phyloP scores from a whole-genome alignment of 768 basidiomycete genomes.

The Leccinellum luteum region DNA sequence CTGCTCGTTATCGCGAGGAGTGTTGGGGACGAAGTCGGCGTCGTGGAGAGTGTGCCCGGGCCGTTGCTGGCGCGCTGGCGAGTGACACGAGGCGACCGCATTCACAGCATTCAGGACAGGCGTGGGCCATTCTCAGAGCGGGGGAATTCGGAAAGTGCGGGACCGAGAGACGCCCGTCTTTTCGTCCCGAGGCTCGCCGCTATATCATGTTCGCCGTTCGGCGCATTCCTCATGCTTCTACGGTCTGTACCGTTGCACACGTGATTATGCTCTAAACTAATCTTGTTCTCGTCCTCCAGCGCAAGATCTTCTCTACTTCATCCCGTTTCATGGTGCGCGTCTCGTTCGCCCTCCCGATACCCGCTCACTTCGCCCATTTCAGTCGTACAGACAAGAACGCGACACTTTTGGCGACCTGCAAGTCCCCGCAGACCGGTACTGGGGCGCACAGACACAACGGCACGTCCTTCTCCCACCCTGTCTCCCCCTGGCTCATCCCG shows the following conservation, averaged over 20 bases:
- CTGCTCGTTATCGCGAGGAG: not conserved
- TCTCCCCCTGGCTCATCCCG: constrained; percentile 8
- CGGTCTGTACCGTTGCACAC: constrained; percentile 17
- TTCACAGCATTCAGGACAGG: not conserved
- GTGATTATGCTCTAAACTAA: constrained; percentile 17
- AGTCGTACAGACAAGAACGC: constrained; percentile 71
- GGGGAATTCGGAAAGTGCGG: constrained; percentile 7
- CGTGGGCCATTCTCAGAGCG: not conserved
- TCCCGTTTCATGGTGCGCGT: constrained; percentile 35
- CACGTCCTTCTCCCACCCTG: constrained; percentile 26
- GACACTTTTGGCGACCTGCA: constrained; percentile 96
- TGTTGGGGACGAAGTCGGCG: not conserved
- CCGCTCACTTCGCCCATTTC: constrained; percentile 32
- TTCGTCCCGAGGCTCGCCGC: not conserved
- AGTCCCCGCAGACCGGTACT: constrained; percentile 87
- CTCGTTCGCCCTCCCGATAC: not conserved
- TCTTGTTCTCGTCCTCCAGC: not conserved
- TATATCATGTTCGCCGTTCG: constrained; percentile 15
- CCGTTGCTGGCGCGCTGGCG: not conserved
- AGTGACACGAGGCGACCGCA: not conserved
- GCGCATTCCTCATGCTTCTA: not conserved
- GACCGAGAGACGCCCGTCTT: not conserved
- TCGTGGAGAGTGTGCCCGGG: not conserved
- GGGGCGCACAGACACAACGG: constrained; percentile 99
- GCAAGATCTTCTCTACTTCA: constrained; percentile 30